A percentile compares a stretch with the other conserved stretches of the same genome.
These are phyloP conservation scores for Magnaporthiopsis incrustans DNA, from an alignment of 2,329 filamentous ascomycete genomes.

Conservation along the genomic window DNA sequence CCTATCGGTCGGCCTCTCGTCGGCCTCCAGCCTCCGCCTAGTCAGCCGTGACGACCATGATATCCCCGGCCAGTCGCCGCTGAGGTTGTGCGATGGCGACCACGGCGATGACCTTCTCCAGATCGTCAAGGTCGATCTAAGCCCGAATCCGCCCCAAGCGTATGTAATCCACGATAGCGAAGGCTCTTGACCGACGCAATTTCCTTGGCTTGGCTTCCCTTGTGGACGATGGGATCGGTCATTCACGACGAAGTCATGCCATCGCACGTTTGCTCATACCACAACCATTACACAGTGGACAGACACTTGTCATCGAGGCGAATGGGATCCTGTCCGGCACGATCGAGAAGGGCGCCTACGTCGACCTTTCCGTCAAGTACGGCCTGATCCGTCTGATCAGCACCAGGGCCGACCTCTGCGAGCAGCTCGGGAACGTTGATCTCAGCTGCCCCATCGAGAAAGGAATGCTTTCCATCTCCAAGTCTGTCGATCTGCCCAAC, in stretches of 20 bases:
- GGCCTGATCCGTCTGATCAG: conserved; percentile 84
- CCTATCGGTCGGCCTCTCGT: conserved; percentile 37
- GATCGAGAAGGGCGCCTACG: conserved; percentile 71
- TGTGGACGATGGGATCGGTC: neutral
- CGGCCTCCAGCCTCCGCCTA: conserved; percentile 35
- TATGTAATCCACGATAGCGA: conserved; percentile 40
- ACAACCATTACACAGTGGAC: conserved; percentile 51
- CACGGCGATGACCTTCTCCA: conserved; percentile 62
- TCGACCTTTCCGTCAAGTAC: conserved; percentile 83
- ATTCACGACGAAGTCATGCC: conserved; percentile 1
- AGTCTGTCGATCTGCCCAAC: conserved; percentile 75
- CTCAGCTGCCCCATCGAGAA: conserved; percentile 81
- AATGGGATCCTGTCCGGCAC: conserved; percentile 63
- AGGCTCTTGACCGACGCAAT: neutral
- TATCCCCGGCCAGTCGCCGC: conserved; percentile 78
- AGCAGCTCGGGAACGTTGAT: conserved; percentile 81
- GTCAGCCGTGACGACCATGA: conserved; percentile 46
- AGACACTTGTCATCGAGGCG: conserved; percentile 70
- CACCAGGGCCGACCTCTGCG: conserved; percentile 76
- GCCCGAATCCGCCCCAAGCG: conserved; percentile 81
- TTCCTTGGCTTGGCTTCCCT: neutral
- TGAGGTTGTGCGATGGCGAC: conserved; percentile 64
- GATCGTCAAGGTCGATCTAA: conserved; percentile 72
- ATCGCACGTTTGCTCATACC: neutral
- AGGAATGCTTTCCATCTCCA: conserved; percentile 64